phyloP scores from a whole-genome alignment of 306 rosid genomes.

The Arachis stenosperma region DNA sequence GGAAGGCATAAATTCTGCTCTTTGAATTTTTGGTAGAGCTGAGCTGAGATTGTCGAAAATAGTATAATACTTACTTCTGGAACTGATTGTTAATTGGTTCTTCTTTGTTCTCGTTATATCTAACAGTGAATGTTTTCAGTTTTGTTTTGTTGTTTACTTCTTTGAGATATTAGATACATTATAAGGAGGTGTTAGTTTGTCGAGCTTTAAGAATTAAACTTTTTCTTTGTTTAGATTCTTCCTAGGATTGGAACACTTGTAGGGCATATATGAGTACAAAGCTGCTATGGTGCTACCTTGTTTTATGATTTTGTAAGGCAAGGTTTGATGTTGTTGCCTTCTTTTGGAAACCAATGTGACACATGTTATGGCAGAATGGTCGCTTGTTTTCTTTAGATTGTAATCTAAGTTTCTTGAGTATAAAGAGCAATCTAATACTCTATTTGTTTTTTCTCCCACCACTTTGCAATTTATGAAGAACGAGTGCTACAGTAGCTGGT shows the following conservation, averaged over 20 bases:
- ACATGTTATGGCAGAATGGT: slow-evolving; percentile 2
- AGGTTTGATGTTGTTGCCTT: background rate
- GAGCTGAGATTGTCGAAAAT: slow-evolving; percentile 8
- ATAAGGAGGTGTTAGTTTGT: slow-evolving; percentile 15
- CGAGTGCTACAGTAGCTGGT: slow-evolving; percentile 43
- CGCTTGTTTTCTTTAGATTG: slow-evolving; percentile 19
- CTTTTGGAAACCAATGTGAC: slow-evolving; percentile 15
- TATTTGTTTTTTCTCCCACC: background rate
- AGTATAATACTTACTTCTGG: background rate
- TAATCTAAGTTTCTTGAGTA: background rate
- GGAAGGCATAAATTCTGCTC: slow-evolving; percentile 9
- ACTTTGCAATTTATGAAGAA: slow-evolving; percentile 39
- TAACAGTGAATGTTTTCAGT: background rate
- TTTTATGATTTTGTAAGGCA: background rate
- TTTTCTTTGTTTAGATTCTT: background rate
- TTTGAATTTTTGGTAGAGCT: background rate
- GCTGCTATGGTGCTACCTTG: slow-evolving; percentile 11
- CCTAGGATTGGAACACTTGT: background rate
- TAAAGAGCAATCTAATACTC: background rate
- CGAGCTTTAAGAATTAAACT: slow-evolving; percentile 5
- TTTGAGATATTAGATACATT: slow-evolving; percentile 19
- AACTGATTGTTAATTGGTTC: background rate
- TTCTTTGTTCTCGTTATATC: background rate
- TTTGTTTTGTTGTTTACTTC: slow-evolving; percentile 14
- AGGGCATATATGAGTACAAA: background rate